phyloP scores from a whole-genome alignment of 2,329 filamentous ascomycete species.

The Thermoascus crustaceus region DNA sequence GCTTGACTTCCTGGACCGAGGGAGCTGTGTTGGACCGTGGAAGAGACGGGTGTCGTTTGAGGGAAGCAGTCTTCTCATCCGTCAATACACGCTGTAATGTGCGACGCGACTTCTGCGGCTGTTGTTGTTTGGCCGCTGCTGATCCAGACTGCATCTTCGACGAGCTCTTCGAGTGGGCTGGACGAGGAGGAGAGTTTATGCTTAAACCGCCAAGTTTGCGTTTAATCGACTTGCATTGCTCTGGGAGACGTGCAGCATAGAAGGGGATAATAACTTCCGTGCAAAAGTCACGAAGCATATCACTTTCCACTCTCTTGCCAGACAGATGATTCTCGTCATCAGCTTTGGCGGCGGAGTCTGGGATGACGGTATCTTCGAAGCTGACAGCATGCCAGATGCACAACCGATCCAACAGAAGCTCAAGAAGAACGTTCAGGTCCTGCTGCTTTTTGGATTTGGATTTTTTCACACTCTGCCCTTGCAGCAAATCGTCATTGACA shows the following conservation, averaged over 20 bases:
- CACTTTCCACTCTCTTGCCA: constrained; percentile 31
- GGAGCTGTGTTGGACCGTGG: constrained; percentile 37
- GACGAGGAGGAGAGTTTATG: constrained; percentile 28
- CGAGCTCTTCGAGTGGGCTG: constrained; percentile 23
- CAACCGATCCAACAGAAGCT: constrained; percentile 40
- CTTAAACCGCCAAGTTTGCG: constrained; percentile 40
- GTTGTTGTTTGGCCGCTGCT: constrained; percentile 20
- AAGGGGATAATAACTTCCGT: constrained; percentile 44
- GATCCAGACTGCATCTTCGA: constrained; percentile 24
- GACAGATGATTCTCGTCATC: constrained; percentile 21
- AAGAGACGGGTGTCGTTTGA: constrained; percentile 28
- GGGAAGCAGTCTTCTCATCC: constrained; percentile 31
- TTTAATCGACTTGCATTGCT: constrained; percentile 38
- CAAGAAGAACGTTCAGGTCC: constrained; percentile 37
- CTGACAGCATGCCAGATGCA: constrained; percentile 45
- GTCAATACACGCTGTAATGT: constrained; percentile 40
- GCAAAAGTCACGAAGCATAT: constrained; percentile 43
- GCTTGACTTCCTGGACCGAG: constrained; percentile 29
- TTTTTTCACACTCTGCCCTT: constrained; percentile 13
- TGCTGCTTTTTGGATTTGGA: constrained; percentile 32
- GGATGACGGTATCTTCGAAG: constrained; percentile 26
- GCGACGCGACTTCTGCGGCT: constrained; percentile 21
- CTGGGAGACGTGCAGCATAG: constrained; percentile 40
- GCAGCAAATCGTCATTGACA: constrained; percentile 9
- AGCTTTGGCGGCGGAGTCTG: constrained; percentile 19